Percentiles rank a stretch among this genome's conserved stretches.
phyloP scores from a whole-genome alignment of 495 filamentous ascomycete genomes.

The Penicillium canariense region DNA sequence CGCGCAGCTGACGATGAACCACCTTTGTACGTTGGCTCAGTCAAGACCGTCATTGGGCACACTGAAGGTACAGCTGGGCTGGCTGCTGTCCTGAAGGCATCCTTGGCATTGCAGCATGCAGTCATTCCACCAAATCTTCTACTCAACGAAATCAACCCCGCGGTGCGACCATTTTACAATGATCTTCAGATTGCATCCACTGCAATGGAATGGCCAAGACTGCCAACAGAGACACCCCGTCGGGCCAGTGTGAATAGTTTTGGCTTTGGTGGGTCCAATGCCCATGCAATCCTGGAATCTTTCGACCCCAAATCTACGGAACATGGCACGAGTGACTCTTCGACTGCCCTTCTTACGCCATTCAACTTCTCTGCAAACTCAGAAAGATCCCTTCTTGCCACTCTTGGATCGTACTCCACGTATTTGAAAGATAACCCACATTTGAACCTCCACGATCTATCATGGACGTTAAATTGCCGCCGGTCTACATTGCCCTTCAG shows the following conservation, averaged over 20 bases:
- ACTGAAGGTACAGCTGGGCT: conserved; percentile 57
- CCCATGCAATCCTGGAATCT: conserved; percentile 59
- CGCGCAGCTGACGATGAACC: conserved; percentile 27
- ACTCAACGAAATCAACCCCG: conserved; percentile 45
- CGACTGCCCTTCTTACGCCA: conserved; percentile 2
- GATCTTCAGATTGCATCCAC: conserved; percentile 33
- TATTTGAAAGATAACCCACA: conserved; percentile 16
- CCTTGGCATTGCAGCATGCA: conserved; percentile 45
- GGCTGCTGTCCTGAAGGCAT: conserved; percentile 42
- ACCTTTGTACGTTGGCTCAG: conserved; percentile 47
- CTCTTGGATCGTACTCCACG: conserved; percentile 13
- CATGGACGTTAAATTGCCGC: conserved; percentile 27
- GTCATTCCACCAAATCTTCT: conserved; percentile 58
- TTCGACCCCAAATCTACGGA: background rate
- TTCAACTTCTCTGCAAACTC: conserved; percentile 30
- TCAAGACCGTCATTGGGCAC: conserved; percentile 60
- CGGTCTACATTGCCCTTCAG: conserved; percentile 20
- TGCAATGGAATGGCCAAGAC: conserved; percentile 14
- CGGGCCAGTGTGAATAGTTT: conserved; percentile 43
- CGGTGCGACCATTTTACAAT: conserved; percentile 21
- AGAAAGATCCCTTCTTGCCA: conserved; percentile 20
- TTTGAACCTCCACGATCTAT: conserved; percentile 16
- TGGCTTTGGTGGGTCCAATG: conserved; percentile 65
- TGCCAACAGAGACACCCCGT: conserved; percentile 17
- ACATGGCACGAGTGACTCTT: background rate